Conservation (phyloP, 768 basidiomycete species). For the Calocybe gangraenosa region DNA sequence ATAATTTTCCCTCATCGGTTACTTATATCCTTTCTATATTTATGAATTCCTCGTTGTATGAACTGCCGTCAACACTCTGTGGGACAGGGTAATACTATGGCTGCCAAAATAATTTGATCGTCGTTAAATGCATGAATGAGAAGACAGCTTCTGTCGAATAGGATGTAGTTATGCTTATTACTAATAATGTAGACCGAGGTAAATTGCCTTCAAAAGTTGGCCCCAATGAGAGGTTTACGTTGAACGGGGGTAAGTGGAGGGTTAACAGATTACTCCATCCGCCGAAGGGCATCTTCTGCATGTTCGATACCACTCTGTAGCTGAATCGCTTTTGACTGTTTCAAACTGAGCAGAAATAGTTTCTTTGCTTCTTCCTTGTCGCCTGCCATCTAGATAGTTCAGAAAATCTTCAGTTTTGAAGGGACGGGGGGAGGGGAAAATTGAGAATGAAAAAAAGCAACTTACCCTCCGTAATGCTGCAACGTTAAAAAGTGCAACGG, state of each 20-base stretch:
- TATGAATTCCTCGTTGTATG: conserved; percentile 1
- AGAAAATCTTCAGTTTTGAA: not conserved
- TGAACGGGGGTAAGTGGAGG: not conserved
- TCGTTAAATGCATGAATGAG: too few relatives aligned
- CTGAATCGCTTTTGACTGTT: conserved; percentile 33
- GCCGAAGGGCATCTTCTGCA: conserved; percentile 25
- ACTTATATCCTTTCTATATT: conserved; percentile 3
- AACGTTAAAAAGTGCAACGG: conserved; percentile 58
- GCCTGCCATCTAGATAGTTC: conserved; percentile 33
- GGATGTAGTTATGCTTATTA: too few relatives aligned
- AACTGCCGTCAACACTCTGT: not conserved
- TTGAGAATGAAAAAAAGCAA: not conserved
- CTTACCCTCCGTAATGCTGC: conserved; percentile 49
- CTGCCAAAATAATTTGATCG: too few relatives aligned
- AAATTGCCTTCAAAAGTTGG: too few relatives aligned
- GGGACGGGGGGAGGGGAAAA: not conserved
- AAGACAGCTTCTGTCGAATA: too few relatives aligned
- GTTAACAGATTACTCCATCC: conserved; percentile 1
- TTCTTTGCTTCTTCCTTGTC: conserved; percentile 31
- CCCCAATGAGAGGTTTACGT: not conserved
- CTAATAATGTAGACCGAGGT: too few relatives aligned
- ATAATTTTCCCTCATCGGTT: not conserved
- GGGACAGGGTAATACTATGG: too few relatives aligned
- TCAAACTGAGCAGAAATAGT: conserved; percentile 28
- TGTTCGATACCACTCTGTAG: conserved; percentile 28